phyloP scores from a whole-genome alignment of 2,329 filamentous ascomycete genomes.

The Colletotrichum incanum region DNA sequence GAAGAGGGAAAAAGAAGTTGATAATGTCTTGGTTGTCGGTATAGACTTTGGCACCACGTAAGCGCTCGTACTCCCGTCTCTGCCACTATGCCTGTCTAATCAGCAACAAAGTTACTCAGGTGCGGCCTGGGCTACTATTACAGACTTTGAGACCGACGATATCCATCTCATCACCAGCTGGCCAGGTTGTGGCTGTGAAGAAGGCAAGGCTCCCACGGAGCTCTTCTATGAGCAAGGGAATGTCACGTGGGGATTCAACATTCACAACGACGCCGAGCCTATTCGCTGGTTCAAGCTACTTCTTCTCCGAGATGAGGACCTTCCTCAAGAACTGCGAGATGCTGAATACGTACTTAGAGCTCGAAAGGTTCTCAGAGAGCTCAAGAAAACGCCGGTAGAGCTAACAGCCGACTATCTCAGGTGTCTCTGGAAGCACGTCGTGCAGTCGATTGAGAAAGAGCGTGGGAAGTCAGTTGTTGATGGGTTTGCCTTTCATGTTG shows the following conservation, averaged over 20 bases:
- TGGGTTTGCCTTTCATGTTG: slow-evolving; percentile 51
- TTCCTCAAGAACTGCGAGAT: slow-evolving; percentile 44
- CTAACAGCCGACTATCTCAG: slow-evolving; percentile 53
- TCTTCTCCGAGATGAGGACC: slow-evolving; percentile 51
- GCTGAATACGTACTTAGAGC: slow-evolving; percentile 46
- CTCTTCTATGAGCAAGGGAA: slow-evolving; percentile 44
- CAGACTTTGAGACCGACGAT: slow-evolving; percentile 43
- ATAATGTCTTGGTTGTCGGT: slow-evolving; percentile 53
- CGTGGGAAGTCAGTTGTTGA: slow-evolving; percentile 47
- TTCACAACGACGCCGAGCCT: slow-evolving; percentile 44
- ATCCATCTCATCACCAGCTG: slow-evolving; percentile 53
- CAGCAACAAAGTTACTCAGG: slow-evolving; percentile 54
- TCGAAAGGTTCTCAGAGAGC: background rate
- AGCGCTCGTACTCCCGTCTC: too few relatives aligned
- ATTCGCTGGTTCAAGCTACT: slow-evolving; percentile 61
- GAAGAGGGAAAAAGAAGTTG: background rate
- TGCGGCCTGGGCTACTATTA: slow-evolving; percentile 55
- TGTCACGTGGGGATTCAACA: slow-evolving; percentile 52
- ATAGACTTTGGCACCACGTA: slow-evolving; percentile 65
- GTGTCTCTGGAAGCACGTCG: slow-evolving; percentile 52
- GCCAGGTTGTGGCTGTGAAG: slow-evolving; percentile 47
- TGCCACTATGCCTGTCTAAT: slow-evolving; percentile 31
- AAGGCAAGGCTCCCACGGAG: slow-evolving; percentile 51
- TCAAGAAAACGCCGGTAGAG: slow-evolving; percentile 46
- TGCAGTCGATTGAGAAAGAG: slow-evolving; percentile 47